Percentiles rank a stretch among this genome's conserved stretches.
phyloP scores from a whole-genome alignment of 1,284 basidiomycete species.

The Ceratobasidium theobromae region DNA sequence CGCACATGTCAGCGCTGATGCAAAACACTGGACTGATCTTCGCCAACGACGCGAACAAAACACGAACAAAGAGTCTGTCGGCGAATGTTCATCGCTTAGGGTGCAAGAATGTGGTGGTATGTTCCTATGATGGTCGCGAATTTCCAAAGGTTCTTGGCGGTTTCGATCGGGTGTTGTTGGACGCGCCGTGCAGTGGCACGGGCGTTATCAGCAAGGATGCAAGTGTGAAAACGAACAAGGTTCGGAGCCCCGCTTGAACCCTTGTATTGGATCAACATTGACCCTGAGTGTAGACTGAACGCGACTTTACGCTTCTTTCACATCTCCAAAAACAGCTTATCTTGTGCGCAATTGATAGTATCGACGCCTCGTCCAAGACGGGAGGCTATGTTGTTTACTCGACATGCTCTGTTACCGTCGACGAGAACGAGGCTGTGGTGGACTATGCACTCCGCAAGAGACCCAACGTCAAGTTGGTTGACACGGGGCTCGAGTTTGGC shows the following conservation, averaged over 20 bases:
- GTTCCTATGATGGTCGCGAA: constrained; percentile 95
- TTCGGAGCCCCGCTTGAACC: constrained; percentile 43
- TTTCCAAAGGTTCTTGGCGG: constrained; percentile 99
- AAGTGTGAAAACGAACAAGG: constrained; percentile 98
- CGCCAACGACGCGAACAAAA: constrained; percentile 96
- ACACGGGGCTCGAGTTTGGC: constrained; percentile 92
- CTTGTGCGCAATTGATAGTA: constrained; percentile 96
- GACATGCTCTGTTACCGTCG: constrained; percentile 96
- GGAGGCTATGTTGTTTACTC: constrained; percentile 98
- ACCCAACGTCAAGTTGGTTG: constrained; percentile 92
- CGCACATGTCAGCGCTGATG: constrained; percentile 93
- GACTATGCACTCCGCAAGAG: constrained; percentile 98
- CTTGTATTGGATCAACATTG: constrained; percentile 11
- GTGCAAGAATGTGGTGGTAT: constrained; percentile 97
- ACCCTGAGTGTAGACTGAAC: constrained; percentile 68
- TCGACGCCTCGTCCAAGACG: constrained; percentile 84
- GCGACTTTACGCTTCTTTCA: constrained; percentile 91
- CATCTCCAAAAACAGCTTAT: constrained; percentile 99
- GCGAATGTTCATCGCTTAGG: constrained; percentile 97
- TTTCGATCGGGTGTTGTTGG: constrained; percentile 93
- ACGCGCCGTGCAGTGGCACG: constrained; percentile 97
- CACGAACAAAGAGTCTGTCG: constrained; percentile 91
- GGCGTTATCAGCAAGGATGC: constrained; percentile 98
- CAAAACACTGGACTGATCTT: constrained; percentile 99
- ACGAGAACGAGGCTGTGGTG: constrained; percentile 98